Base-by-base conservation (phyloP, 345 rosid species). In the Rhizophora apiculata region DNA sequence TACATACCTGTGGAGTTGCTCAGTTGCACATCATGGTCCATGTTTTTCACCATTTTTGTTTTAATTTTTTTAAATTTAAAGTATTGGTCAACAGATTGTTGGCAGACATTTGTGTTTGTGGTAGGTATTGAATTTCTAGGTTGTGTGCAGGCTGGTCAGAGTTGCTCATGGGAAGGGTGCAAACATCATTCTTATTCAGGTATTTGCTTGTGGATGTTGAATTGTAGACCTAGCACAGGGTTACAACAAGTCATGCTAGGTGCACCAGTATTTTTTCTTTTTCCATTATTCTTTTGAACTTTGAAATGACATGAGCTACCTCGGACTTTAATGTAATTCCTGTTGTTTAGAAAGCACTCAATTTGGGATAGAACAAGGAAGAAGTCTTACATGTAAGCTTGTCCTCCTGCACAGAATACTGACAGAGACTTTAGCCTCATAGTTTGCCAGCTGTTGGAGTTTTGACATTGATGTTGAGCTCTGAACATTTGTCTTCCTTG, bases 141-240 rank as follows among this genome's bases (percentile, higher is more conserved):
- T 19, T 22, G 51, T 48, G 3, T 72, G 76, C 82, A 92, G 97
- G 82, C 69, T 95, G 71, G 89, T 89, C 68, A 84, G 90, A 76
- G 84, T 78, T 77, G 90, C 90, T 79, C 90, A 87, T 68, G 74
- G 63, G 1, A 87, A 87, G 72, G 96, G 96, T 67, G 96, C 99
- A 7, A 85, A 92, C 67, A 86, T 92, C 73, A 81, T 95, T 84
- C 99, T 95, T 73, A 84, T 95, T 81, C 98, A 92, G 97, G 99
- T 84, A 60, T 54, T n/a, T 68, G 59, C 64, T 73, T 59, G 15
- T 13, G 48, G 37, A 10, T 57, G 27, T 67, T 53, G 20, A 53
- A 18, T 27, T 53, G 13, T 53, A 24, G 5, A 21, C 1, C 30
- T 8, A 43, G 49, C 15, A 5, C 16, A 56, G 11, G 16, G 16